Conservation (phyloP, 164 flowering plant species). For the Magnolia changhungtana region DNA sequence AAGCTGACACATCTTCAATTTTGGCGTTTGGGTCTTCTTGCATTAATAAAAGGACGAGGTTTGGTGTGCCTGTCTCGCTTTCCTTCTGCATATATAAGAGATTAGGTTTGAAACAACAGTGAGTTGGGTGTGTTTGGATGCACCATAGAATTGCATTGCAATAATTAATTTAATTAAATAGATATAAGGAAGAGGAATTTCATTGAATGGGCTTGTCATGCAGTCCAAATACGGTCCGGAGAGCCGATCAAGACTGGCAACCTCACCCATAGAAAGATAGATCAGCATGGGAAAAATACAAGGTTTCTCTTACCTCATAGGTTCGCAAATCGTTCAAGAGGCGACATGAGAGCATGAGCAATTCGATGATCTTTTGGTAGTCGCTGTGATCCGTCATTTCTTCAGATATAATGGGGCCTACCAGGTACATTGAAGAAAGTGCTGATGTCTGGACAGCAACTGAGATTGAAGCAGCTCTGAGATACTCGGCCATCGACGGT, state of each 20-base stretch:
- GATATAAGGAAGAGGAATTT: neutral
- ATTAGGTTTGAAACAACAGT: neutral
- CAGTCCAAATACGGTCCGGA: neutral
- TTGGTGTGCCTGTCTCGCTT: constrained; percentile 31
- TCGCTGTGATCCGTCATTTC: constrained; percentile 1
- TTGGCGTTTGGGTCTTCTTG: constrained; percentile 26
- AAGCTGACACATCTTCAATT: constrained; percentile 27
- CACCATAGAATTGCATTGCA: neutral
- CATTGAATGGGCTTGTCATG: neutral
- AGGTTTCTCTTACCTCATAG: neutral
- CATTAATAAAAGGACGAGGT: constrained; percentile 27
- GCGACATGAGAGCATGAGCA: constrained; percentile 35
- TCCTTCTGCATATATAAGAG: constrained; percentile 36
- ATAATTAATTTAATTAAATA: neutral
- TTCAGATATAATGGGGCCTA: constrained; percentile 1
- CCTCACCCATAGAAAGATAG: too few species aligned
- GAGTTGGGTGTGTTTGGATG: neutral
- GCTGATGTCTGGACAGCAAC: neutral
- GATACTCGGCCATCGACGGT: neutral
- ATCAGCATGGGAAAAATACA: neutral
- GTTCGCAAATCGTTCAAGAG: constrained; percentile 28
- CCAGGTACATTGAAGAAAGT: constrained; percentile 2
- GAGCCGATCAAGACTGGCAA: neutral
- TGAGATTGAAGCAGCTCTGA: neutral
- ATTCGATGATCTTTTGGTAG: constrained; percentile 22